phyloP scores from a whole-genome alignment of 2,329 filamentous ascomycete species.

The Talaromyces rugulosus region DNA sequence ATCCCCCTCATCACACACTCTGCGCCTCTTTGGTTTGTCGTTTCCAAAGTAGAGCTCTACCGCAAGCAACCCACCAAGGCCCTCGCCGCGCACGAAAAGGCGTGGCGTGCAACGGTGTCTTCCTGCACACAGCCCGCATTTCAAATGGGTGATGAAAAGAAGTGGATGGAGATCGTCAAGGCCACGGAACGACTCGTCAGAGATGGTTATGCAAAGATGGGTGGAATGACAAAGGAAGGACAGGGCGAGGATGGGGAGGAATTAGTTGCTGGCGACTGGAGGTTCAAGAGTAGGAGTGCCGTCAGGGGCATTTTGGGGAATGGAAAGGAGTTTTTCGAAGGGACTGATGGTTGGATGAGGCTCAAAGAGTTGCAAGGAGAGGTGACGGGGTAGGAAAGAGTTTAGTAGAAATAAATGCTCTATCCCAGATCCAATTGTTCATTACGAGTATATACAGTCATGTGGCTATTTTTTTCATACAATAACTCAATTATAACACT shows the following conservation, averaged over 20 bases:
- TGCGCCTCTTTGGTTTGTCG: slow-evolving; percentile 70
- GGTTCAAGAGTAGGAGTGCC: slow-evolving; percentile 80
- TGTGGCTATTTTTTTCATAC: background rate
- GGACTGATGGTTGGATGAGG: slow-evolving; percentile 43
- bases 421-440: background rate
- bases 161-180: slow-evolving; percentile 69
- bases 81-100: slow-evolving; percentile 81
- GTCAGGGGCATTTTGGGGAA: slow-evolving; percentile 78
- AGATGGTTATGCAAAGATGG: slow-evolving; percentile 76
- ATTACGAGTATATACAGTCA: no score
- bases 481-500: background rate
- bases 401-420: background rate
- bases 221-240: slow-evolving; percentile 47
- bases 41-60: slow-evolving; percentile 71
- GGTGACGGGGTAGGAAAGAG: slow-evolving; percentile 21
- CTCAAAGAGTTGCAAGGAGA: slow-evolving; percentile 37
- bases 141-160: slow-evolving; percentile 54
- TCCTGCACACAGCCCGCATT: slow-evolving; percentile 41
- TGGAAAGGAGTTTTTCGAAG: slow-evolving; percentile 80
- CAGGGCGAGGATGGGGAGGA: slow-evolving; percentile 36
- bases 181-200: slow-evolving; percentile 73
- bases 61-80: slow-evolving; percentile 65
- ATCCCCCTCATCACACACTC: slow-evolving; percentile 80
- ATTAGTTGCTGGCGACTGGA: slow-evolving; percentile 74
- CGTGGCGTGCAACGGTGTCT: slow-evolving; percentile 68